Evolutionary conservation across 352 stramenopile genomes (phyloP).

Genomic region (Globisporangium ultimum): DNA sequence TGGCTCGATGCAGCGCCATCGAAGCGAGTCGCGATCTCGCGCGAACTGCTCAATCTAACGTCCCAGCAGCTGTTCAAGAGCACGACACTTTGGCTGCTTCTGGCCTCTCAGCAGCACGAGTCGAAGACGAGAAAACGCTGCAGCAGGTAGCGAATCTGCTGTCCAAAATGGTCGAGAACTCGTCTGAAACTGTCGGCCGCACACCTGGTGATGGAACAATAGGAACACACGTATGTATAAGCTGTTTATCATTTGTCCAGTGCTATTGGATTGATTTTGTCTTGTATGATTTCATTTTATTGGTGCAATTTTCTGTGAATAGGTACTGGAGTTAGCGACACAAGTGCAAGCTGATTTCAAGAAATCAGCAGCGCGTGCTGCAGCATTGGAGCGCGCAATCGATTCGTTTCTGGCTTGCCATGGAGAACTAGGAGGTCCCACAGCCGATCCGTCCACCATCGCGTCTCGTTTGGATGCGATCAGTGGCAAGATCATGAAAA

Average conservation of each 20-base stretch:
- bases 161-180: no score
- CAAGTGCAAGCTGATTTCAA: constrained; percentile 8
- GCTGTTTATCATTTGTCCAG: no score
- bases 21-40: constrained; percentile 1
- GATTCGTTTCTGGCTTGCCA: constrained; percentile 29
- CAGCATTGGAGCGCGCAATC: constrained; percentile 15
- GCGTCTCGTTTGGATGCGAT: constrained; percentile 8
- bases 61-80: no score
- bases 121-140: no score
- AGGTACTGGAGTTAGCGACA: constrained; percentile 20
- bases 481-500: constrained; percentile 12
- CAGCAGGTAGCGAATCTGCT: no score
- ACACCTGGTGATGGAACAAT: no score
- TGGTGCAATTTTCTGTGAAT: background rate
- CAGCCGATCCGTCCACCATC: background rate
- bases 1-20: constrained; percentile 10
- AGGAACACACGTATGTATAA: no score
- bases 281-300: no score
- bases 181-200: no score
- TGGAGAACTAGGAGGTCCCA: constrained; percentile 1
- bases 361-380: background rate
- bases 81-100: no score
- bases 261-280: no score
- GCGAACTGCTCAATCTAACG: background rate
- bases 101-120: no score